Conservation (phyloP, 208 protist genomes). For the Acanthamoeba triangularis region DNA sequence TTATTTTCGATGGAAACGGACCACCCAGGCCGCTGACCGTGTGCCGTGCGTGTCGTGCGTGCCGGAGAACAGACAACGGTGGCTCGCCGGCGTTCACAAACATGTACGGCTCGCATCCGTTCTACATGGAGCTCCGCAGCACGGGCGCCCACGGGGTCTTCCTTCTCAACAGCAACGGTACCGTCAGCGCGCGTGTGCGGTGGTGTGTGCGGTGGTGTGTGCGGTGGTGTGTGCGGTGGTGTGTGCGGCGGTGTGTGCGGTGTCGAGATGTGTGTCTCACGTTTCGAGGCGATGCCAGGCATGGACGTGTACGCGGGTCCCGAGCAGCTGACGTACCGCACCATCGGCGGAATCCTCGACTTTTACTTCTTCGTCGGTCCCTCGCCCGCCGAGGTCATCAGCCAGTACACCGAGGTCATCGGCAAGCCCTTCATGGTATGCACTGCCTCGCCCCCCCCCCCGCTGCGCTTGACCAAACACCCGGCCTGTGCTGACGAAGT, state of each 20-base stretch:
- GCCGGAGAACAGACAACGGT: slow-evolving; percentile 27
- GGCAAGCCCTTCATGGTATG: slow-evolving; percentile 87
- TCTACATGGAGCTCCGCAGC: slow-evolving; percentile 87
- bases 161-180: slow-evolving; percentile 92
- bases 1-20: not conserved
- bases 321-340: slow-evolving; percentile 85
- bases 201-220: no score
- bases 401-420: slow-evolving; percentile 90
- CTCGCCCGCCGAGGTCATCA: slow-evolving; percentile 85
- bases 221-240: not conserved
- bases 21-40: not conserved
- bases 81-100: slow-evolving; percentile 77
- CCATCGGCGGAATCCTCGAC: slow-evolving; percentile 88
- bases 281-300: slow-evolving; percentile 74
- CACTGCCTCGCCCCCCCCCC: slow-evolving; percentile 83
- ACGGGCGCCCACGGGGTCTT: slow-evolving; percentile 86
- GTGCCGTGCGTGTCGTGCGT: no score
- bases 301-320: slow-evolving; percentile 86
- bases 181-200: no score
- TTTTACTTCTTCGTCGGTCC: slow-evolving; percentile 92
- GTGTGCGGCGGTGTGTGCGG: no score
- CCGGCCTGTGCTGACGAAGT: slow-evolving; percentile 73
- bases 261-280: not conserved
- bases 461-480: no score
- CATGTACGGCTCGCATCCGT: slow-evolving; percentile 90